Conservation (phyloP, 495 filamentous ascomycete genomes). For the Neurospora sp. region DNA sequence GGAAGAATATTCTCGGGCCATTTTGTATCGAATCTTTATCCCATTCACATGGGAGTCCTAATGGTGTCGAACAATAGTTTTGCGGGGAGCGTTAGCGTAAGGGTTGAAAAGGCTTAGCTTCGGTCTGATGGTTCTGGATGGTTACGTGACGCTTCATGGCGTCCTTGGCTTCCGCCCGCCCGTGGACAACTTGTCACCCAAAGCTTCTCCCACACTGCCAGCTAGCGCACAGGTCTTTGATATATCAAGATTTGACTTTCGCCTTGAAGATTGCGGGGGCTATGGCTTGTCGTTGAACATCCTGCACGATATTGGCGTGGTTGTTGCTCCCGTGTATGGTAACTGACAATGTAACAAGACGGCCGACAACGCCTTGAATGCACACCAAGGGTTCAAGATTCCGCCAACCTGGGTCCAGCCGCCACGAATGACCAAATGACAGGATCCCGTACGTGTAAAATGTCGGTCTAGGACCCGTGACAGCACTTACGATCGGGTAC, state of each 20-base stretch:
- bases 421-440: background rate
- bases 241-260: background rate
- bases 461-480: background rate
- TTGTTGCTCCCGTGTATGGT: background rate
- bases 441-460: background rate
- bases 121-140: background rate
- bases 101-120: background rate
- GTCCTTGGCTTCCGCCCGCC: background rate
- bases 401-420: background rate
- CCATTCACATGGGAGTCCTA: background rate
- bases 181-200: background rate
- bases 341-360: background rate
- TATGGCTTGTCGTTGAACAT: background rate
- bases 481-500: background rate
- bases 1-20: background rate
- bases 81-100: background rate
- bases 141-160: background rate
- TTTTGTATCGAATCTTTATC: background rate
- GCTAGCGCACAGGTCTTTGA: background rate
- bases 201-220: background rate
- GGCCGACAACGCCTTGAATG: background rate
- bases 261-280: background rate
- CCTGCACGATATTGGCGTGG: background rate
- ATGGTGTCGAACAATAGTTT: background rate
- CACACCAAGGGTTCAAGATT: background rate